These are phyloP conservation scores for Cerioporus squamosus DNA, from an alignment of 1,284 basidiomycete species.

Conservation along the genomic window DNA sequence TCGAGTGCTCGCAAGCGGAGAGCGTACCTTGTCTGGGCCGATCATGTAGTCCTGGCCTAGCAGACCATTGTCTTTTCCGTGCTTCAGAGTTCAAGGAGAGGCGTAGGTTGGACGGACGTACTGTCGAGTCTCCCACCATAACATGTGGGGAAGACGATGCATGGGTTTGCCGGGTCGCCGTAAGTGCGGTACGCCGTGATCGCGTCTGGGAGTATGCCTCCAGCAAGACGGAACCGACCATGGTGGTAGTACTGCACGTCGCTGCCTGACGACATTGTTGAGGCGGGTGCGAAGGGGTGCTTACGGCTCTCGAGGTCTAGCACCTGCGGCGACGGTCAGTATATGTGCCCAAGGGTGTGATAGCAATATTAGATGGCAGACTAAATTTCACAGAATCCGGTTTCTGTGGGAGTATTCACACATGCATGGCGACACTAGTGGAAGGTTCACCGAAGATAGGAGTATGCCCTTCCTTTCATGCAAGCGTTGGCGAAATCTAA, in stretches of 20 bases:
- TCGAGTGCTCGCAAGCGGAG: background rate
- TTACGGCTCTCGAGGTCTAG: background rate
- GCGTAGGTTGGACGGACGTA: conserved; percentile 14
- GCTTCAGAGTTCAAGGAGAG: background rate
- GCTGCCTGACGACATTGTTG: conserved; percentile 25
- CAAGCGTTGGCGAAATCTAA: no score
- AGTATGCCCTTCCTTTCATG: no score
- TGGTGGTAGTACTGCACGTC: conserved; percentile 41
- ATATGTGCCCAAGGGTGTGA: background rate
- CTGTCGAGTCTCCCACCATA: conserved; percentile 40
- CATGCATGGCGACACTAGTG: no score
- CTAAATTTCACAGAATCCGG: background rate
- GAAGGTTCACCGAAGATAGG: no score
- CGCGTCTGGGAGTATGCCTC: conserved; percentile 38
- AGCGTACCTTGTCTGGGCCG: conserved; percentile 49
- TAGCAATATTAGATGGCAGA: background rate
- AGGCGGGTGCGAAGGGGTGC: background rate
- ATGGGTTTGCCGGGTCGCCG: conserved; percentile 40
- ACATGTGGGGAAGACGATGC: conserved; percentile 41
- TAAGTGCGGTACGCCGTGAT: conserved; percentile 41
- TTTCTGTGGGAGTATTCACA: background rate
- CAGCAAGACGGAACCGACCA: conserved; percentile 38
- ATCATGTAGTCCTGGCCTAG: conserved; percentile 55
- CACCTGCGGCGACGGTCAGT: background rate
- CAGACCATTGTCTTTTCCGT: conserved; percentile 26